Evolutionary conservation across 768 basidiomycete species (phyloP), one percentile per base, ranked within the genome.

Genomic region (Daedalea quercina): DNA sequence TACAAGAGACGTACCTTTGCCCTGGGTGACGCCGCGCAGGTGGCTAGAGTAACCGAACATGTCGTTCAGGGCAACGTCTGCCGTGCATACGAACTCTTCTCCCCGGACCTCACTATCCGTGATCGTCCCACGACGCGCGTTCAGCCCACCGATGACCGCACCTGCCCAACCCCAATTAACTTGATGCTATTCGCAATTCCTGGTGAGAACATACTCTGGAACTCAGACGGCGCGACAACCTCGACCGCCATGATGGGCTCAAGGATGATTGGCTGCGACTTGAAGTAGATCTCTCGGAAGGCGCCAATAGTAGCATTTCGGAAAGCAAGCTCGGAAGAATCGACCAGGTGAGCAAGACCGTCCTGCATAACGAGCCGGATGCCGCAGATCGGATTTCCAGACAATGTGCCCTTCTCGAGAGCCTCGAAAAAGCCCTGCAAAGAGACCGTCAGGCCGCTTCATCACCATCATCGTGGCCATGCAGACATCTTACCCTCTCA

Each of bases 221-320:
- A 99, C 65, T 99, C 96, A 12, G 81, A 76, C 2, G 96, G 96
- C 0, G 95, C 94, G 35, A 97, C 86, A 24, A 98, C 91, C 63
- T 99, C 95, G 34, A 99, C 95, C 15, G 81, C 90, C 95, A 99
- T 99, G 70, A 98, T 87, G n/a, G 95, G 95, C 66, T 99, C 95
- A 37, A 99, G 72, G 52, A 99, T 86, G 49, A 91, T 84, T 0
- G 91, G 84, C 48, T 74, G 75, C 43, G 90, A 85, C 57, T 78
- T 78, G 57, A 76, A 74, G 76, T 88, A 98, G 3, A 85, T 83
- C 62, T 98, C 95, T 50, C 90, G 81, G 79, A 97, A 94, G 0
- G 94, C 94, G 50, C 92, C 88, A 37, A 95, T 85, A 4, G 90
- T 84, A 6, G 91, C 90, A 33, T 93, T 77, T 42, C 92, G 78